Conservation (phyloP, 179 eudicot species). For the Nepenthes alata region DNA sequence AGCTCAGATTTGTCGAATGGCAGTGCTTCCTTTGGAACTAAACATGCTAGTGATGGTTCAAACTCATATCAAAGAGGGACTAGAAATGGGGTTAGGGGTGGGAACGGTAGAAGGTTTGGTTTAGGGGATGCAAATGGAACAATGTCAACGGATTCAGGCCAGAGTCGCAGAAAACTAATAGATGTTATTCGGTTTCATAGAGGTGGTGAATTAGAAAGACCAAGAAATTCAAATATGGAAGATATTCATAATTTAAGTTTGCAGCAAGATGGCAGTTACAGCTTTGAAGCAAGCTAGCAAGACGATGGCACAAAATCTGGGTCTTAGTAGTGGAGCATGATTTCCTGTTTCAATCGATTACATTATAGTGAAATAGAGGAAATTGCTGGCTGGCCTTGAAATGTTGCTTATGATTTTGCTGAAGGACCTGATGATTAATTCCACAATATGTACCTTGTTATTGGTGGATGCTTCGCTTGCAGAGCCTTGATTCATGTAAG, state of each 20-base stretch:
- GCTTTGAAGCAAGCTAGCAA: constrained; percentile 17
- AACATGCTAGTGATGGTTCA: constrained; percentile 5
- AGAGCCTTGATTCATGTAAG: background rate
- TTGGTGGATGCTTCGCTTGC: background rate
- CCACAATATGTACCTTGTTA: background rate
- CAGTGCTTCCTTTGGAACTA: background rate
- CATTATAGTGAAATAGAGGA: background rate
- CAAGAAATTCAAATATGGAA: constrained; percentile 11
- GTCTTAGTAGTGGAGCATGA: background rate
- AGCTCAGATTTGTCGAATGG: too few species aligned
- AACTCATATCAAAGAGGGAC: background rate
- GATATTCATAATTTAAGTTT: constrained; percentile 46
- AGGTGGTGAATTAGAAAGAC: constrained; percentile 10
- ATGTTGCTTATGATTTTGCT: background rate
- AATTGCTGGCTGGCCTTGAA: too few species aligned
- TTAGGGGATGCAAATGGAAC: constrained; percentile 3
- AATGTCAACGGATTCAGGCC: constrained; percentile 6
- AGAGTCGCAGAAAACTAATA: constrained; percentile 4
- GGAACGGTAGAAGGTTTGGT: constrained; percentile 1
- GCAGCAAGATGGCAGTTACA: constrained; percentile 61
- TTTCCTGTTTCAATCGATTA: background rate
- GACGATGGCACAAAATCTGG: background rate
- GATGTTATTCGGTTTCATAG: background rate
- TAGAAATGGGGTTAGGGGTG: constrained; percentile 10
- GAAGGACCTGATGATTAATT: background rate